Percentiles rank a stretch among this genome's conserved stretches.
phyloP scores from a whole-genome alignment of 805 yeast genomes.

The Jamesozyma spencerorum region DNA sequence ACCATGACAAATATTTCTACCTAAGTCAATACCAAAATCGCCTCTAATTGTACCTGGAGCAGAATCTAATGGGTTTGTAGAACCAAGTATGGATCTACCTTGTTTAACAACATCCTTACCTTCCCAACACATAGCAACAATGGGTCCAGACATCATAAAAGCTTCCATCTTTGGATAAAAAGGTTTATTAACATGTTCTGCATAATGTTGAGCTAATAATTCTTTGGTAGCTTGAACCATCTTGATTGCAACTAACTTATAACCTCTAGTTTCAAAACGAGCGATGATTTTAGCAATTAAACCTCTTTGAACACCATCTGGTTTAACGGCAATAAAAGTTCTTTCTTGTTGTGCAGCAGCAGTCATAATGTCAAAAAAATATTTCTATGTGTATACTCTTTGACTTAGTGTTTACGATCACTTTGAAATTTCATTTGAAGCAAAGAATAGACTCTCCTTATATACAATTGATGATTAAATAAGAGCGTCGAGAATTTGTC shows the following conservation, averaged over 20 bases:
- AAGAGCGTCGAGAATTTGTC: too few relatives aligned
- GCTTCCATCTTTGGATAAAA: constrained; percentile 94
- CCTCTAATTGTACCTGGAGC: constrained; percentile 99
- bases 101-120: constrained; percentile 99
- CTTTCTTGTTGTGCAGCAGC: constrained; percentile 43
- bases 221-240: constrained; percentile 78
- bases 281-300: constrained; percentile 78
- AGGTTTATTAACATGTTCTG: constrained; percentile 90
- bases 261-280: constrained; percentile 96
- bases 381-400: background rate
- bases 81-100: constrained; percentile 96
- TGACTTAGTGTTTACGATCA: too few relatives aligned
- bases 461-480: too few relatives aligned
- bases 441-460: too few relatives aligned
- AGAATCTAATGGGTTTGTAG: constrained; percentile 94
- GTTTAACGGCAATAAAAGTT: constrained; percentile 90
- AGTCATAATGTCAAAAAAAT: constrained; percentile 31
- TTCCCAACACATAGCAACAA: constrained; percentile 99
- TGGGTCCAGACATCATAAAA: constrained; percentile 98
- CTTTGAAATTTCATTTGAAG: too few relatives aligned
- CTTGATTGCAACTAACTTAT: constrained; percentile 93
- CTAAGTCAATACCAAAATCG: constrained; percentile 96
- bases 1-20: constrained; percentile 99
- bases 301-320: constrained; percentile 99
- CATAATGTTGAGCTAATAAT: constrained; percentile 87